A percentile compares a stretch with the other conserved stretches of the same genome.
These are phyloP conservation scores for Penicillium sp. DNA, from an alignment of 2,329 filamentous ascomycete genomes.

Conservation along the genomic window DNA sequence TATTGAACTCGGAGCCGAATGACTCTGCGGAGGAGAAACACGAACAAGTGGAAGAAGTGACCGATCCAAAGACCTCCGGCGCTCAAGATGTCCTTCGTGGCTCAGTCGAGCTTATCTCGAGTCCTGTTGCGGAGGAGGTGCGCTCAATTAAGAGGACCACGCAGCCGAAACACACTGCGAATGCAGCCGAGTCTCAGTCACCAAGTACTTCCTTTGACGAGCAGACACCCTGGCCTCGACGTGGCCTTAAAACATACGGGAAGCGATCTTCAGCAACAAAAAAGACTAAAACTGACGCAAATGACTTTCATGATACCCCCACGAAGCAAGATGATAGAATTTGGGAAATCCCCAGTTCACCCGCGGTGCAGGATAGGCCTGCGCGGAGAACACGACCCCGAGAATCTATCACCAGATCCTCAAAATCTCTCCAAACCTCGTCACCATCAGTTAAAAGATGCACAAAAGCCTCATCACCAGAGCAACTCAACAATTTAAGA, in stretches of 20 bases:
- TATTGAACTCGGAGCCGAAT: not conserved
- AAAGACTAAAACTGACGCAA: not conserved
- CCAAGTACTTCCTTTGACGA: not conserved
- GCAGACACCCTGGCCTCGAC: slow-evolving; percentile 13
- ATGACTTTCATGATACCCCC: not conserved
- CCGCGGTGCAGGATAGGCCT: slow-evolving; percentile 4
- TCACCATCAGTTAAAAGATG: not conserved
- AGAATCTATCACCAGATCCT: slow-evolving; percentile 9
- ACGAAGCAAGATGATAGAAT: slow-evolving; percentile 18
- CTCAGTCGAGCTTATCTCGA: not conserved
- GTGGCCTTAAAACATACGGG: slow-evolving; percentile 12
- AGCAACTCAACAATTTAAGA: not conserved
- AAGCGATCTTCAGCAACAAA: slow-evolving; percentile 12
- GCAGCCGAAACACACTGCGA: not conserved
- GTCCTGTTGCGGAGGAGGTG: not conserved
- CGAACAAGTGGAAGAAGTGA: not conserved
- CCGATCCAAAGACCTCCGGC: slow-evolving; percentile 5
- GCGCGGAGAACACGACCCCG: slow-evolving; percentile 5
- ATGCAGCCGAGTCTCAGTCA: not conserved
- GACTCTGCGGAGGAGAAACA: slow-evolving; percentile 4
- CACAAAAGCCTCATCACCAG: not conserved
- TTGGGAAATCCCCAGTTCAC: slow-evolving; percentile 29
- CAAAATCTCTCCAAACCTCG: not conserved
- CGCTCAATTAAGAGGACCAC: not conserved
- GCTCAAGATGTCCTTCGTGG: not conserved